These are phyloP conservation scores for Podaxis sp. DNA, from an alignment of 768 basidiomycete species.

Conservation along the genomic window DNA sequence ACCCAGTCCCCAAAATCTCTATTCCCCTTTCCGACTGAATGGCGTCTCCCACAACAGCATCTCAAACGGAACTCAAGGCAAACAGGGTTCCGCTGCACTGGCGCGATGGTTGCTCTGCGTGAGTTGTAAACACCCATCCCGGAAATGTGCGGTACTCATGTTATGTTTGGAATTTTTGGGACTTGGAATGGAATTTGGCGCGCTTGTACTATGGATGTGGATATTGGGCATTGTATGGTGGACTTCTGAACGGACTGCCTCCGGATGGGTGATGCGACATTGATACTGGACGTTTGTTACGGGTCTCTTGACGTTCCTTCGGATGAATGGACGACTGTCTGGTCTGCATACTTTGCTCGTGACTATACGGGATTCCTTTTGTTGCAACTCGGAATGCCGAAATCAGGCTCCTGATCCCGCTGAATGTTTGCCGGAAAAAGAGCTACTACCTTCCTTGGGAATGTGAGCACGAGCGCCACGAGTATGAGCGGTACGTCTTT, in stretches of 20 bases:
- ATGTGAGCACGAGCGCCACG: conserved; percentile 85
- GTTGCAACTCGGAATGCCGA: neutral
- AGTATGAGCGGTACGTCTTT: conserved; percentile 75
- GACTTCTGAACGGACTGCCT: neutral
- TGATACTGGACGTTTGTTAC: neutral
- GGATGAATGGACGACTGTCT: neutral
- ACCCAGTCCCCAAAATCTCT: neutral
- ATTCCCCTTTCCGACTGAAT: conserved; percentile 32
- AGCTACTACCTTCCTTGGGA: conserved; percentile 87
- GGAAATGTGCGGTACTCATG: conserved; percentile 3
- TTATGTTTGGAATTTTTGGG: conserved; percentile 1
- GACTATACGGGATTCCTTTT: neutral
- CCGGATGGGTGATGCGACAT: neutral
- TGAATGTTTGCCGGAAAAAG: conserved; percentile 84
- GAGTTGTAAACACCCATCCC: conserved; percentile 32
- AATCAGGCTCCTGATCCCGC: conserved; percentile 78
- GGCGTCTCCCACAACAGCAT: conserved; percentile 77
- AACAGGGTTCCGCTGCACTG: conserved; percentile 76
- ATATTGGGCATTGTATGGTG: neutral
- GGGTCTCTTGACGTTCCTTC: neutral
- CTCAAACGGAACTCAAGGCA: conserved; percentile 78
- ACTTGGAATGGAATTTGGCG: neutral
- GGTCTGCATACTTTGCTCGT: neutral
- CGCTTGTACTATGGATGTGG: neutral
- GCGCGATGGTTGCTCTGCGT: conserved; percentile 93